phyloP scores from a whole-genome alignment of 2,329 filamentous ascomycete species.

The Emydomyces testavorans region DNA sequence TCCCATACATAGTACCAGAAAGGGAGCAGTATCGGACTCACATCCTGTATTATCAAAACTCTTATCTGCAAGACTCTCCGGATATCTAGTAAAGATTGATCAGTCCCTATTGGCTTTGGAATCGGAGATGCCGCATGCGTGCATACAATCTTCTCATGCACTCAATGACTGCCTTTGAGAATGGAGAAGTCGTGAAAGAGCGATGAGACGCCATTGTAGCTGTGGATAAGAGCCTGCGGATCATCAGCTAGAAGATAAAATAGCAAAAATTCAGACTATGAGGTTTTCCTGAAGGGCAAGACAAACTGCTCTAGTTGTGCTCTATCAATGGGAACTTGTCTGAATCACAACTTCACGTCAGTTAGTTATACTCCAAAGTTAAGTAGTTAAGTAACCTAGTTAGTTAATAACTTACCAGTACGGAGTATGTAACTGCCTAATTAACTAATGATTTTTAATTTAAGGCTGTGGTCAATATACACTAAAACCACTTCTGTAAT shows the following conservation, averaged over 20 bases:
- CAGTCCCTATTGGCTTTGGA: neutral
- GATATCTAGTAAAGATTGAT: slow-evolving; percentile 51
- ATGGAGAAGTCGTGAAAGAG: slow-evolving; percentile 41
- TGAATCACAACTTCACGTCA: too few relatives aligned
- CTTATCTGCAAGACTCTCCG: slow-evolving; percentile 75
- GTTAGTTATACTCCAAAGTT: too few relatives aligned
- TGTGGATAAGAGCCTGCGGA: slow-evolving; percentile 11
- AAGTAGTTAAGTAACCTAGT: too few relatives aligned
- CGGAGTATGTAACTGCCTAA: too few relatives aligned
- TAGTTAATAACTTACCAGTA: too few relatives aligned
- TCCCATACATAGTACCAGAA: neutral
- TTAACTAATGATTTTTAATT: too few relatives aligned
- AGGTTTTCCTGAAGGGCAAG: too few relatives aligned
- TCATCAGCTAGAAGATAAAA: slow-evolving; percentile 9
- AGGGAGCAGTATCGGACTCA: neutral
- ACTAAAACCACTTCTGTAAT: too few relatives aligned
- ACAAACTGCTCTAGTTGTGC: too few relatives aligned
- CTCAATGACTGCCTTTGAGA: slow-evolving; percentile 57
- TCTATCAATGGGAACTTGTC: too few relatives aligned
- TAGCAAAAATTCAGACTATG: neutral
- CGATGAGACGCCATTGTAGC: slow-evolving; percentile 14
- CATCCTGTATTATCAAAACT: slow-evolving; percentile 90
- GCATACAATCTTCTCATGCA: slow-evolving; percentile 69
- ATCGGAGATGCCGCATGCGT: neutral
- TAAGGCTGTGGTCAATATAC: too few relatives aligned